Conservation (phyloP, 129 eudicot species). For the Chrysanthemum seticuspe region DNA sequence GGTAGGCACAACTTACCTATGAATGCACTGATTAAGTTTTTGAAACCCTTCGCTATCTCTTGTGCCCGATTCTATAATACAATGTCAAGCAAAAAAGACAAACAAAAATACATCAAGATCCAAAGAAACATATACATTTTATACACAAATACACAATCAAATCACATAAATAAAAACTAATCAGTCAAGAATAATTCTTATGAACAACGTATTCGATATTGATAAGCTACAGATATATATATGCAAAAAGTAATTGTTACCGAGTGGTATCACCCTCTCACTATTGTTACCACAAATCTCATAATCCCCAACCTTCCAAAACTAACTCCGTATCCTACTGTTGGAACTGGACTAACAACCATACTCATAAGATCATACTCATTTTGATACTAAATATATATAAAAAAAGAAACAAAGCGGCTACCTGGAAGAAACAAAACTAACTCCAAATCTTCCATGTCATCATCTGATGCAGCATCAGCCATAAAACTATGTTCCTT, state of each 20-base stretch:
- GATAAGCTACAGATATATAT: neutral
- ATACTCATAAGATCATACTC: too few species aligned
- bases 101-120: neutral
- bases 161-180: too few species aligned
- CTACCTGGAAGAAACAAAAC: too few species aligned
- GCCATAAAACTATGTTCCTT: too few species aligned
- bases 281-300: conserved; percentile 22
- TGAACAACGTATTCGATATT: too few species aligned
- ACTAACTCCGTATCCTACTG: neutral
- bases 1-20: conserved; percentile 43
- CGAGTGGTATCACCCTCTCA: conserved; percentile 21
- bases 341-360: neutral
- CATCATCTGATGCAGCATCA: too few species aligned
- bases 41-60: conserved; percentile 47
- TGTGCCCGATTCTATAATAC: conserved; percentile 58
- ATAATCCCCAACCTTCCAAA: conserved; percentile 75
- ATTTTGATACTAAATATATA: too few species aligned
- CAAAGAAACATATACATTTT: neutral
- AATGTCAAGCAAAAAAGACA: conserved; percentile 16
- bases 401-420: too few species aligned
- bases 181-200: too few species aligned
- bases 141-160: neutral
- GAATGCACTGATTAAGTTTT: conserved; percentile 61
- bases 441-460: too few species aligned
- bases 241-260: neutral